Evolutionary conservation across 352 stramenopile species (phyloP).

Genomic region (Globisporangium mamillatum): DNA sequence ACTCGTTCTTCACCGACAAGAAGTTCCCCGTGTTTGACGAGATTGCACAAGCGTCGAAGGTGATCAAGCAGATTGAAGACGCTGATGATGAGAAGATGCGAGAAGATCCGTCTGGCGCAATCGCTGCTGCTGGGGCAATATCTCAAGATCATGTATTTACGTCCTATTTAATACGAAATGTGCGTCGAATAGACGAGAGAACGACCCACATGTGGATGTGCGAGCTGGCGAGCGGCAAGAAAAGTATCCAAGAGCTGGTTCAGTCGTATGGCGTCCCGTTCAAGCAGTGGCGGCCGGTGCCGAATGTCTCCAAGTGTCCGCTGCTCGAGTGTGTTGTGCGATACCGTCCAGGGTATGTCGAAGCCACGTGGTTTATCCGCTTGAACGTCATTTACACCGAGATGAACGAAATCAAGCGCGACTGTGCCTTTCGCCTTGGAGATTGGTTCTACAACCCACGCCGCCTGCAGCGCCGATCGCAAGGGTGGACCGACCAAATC

Average conservation of each 20-base stretch:
- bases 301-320: slow-evolving; percentile 75
- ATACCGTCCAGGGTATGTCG: slow-evolving; percentile 63
- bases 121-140: not conserved
- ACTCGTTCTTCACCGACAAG: slow-evolving; percentile 83
- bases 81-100: slow-evolving; percentile 12
- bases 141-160: slow-evolving; percentile 57
- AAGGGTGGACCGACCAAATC: slow-evolving; percentile 81
- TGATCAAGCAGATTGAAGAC: slow-evolving; percentile 42
- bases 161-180: slow-evolving; percentile 80
- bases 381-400: slow-evolving; percentile 88
- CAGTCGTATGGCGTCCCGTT: slow-evolving; percentile 79
- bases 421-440: slow-evolving; percentile 48
- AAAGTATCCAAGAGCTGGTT: slow-evolving; percentile 66
- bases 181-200: slow-evolving; percentile 74
- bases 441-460: slow-evolving; percentile 84
- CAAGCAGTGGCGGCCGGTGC: slow-evolving; percentile 78
- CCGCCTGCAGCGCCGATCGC: slow-evolving; percentile 60
- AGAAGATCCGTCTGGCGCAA: not conserved
- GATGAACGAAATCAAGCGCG: slow-evolving; percentile 80
- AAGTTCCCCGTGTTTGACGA: slow-evolving; percentile 73
- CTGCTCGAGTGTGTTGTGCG: slow-evolving; percentile 75
- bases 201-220: slow-evolving; percentile 81
- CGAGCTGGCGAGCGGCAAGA: slow-evolving; percentile 60
- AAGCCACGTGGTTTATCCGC: slow-evolving; percentile 82
- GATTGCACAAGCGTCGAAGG: slow-evolving; percentile 39